Conservation (phyloP, 208 protist species). For the Trichomonas tenax region DNA sequence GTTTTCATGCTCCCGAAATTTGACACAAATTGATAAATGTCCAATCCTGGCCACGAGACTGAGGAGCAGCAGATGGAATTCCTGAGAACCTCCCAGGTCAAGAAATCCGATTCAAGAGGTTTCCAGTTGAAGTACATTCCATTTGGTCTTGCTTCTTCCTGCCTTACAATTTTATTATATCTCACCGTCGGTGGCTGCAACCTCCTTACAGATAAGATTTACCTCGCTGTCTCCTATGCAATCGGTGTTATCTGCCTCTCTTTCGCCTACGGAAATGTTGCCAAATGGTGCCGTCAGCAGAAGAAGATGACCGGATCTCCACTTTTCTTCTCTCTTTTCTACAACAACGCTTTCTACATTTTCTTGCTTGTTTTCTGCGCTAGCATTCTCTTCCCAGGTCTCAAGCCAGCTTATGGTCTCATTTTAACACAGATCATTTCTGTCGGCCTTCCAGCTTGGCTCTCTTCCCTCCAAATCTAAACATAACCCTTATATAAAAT, state of each 20-base stretch:
- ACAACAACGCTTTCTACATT: constrained; percentile 1
- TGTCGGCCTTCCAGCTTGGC: not conserved
- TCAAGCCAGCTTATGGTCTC: not conserved
- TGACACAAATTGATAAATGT: not conserved
- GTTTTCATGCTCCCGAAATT: not conserved
- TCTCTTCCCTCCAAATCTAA: not conserved
- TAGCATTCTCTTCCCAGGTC: not conserved
- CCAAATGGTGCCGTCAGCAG: not conserved
- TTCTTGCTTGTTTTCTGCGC: not conserved
- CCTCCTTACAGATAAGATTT: not conserved
- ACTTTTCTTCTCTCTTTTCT: constrained; percentile 18
- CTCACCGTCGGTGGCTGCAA: not conserved
- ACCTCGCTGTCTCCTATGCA: not conserved
- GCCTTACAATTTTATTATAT: not conserved
- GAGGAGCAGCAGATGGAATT: not conserved
- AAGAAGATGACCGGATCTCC: not conserved
- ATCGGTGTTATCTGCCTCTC: not conserved
- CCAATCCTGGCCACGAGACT: not conserved
- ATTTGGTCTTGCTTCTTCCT: not conserved
- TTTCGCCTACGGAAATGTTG: not conserved
- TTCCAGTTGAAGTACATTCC: not conserved
- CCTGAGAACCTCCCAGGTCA: not conserved
- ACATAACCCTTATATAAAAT: not conserved
- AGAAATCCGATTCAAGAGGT: not conserved
- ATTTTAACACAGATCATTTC: not conserved